Conservation (phyloP, 2,329 filamentous ascomycete genomes). For the Microsporum ferrugineum region DNA sequence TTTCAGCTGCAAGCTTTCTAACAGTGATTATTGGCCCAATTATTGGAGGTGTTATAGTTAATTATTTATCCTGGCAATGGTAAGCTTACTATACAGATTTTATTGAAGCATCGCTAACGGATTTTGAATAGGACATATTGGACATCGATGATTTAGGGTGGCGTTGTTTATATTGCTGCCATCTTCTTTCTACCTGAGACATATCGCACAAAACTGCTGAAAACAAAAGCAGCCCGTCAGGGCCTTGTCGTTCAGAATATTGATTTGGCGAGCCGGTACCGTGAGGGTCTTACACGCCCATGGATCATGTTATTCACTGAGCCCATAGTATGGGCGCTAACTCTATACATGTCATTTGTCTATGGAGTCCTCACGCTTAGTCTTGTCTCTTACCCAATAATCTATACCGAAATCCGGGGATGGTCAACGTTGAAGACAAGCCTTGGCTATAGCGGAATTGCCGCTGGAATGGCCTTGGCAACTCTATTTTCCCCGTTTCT, state of each 20-base stretch:
- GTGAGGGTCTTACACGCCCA: conserved; percentile 13
- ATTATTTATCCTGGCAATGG: neutral
- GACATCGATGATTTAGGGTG: conserved; percentile 52
- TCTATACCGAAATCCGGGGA: neutral
- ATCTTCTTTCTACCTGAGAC: conserved; percentile 55
- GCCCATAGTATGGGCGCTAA: conserved; percentile 16
- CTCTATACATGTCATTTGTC: conserved; percentile 17
- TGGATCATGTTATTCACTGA: conserved; percentile 16
- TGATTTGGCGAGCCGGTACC: neutral
- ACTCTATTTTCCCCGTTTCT: too few species aligned
- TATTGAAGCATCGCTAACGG: neutral
- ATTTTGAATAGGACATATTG: conserved; percentile 52
- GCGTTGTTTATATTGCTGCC: conserved; percentile 49
- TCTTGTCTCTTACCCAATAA: conserved; percentile 11
- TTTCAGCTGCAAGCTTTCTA: conserved; percentile 51
- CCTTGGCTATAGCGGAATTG: neutral
- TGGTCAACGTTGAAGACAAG: neutral
- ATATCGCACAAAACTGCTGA: conserved; percentile 53
- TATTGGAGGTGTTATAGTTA: conserved; percentile 4
- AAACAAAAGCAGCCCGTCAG: conserved; percentile 44
- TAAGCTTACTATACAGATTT: conserved; percentile 37
- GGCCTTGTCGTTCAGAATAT: neutral
- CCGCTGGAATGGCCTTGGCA: too few species aligned
- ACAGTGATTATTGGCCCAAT: conserved; percentile 57
- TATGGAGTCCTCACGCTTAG: conserved; percentile 14